Evolutionary conservation across 2,329 filamentous ascomycete species (phyloP).

Genomic region (Chaetomium strumarium): DNA sequence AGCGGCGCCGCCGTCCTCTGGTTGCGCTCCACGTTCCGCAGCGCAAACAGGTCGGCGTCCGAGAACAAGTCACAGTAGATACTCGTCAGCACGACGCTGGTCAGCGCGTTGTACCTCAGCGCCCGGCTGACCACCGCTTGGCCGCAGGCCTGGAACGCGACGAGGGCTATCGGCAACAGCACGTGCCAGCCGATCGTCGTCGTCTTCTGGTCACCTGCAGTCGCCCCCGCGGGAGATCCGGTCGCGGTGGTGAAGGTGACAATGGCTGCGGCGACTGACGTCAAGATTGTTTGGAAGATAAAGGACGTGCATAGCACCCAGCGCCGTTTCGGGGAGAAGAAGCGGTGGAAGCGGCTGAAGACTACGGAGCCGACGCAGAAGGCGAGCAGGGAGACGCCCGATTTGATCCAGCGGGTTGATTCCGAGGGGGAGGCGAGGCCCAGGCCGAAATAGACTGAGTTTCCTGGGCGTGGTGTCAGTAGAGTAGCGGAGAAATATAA

Average conservation of each 20-base stretch:
- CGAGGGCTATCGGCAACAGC: constrained; percentile 59
- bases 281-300: constrained; percentile 44
- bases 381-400: constrained; percentile 59
- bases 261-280: constrained; percentile 47
- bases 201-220: constrained; percentile 26
- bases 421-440: constrained; percentile 56
- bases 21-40: constrained; percentile 45
- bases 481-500: background rate
- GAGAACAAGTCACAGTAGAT: constrained; percentile 77
- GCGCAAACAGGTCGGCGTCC: constrained; percentile 46
- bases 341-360: constrained; percentile 64
- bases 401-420: constrained; percentile 62
- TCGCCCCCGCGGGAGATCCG: too few relatives aligned
- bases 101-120: constrained; percentile 63
- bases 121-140: constrained; percentile 71
- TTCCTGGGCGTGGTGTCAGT: constrained; percentile 40
- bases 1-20: constrained; percentile 44
- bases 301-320: constrained; percentile 61
- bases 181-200: constrained; percentile 53
- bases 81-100: constrained; percentile 74
- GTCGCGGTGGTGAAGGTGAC: constrained; percentile 39
- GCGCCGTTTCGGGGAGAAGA: constrained; percentile 54
- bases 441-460: constrained; percentile 73
- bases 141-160: constrained; percentile 72
- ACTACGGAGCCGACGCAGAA: constrained; percentile 69